Base-by-base conservation (phyloP, 768 basidiomycete species). In the Lactarius hatsudake region DNA sequence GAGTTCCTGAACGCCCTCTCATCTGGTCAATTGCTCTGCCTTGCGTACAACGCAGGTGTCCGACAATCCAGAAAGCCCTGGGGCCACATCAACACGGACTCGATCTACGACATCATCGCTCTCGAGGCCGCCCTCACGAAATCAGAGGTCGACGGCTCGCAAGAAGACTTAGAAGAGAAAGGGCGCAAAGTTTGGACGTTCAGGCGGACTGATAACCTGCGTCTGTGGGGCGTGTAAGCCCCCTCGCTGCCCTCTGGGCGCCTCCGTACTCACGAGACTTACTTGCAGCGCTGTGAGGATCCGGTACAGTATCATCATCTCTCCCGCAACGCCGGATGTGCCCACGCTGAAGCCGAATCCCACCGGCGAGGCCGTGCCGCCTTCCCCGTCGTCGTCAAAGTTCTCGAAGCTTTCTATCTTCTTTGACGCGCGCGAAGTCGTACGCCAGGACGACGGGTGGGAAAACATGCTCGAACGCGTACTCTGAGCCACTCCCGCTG, bases 161-260 rank as follows among this genome's bases (percentile, higher is more conserved):
- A 75, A 9, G 74, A 64, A n/a, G n/a, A n/a, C n/a, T n/a, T n/a
- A n/a, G n/a, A n/a, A 30, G 82, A 83, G 66, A 80, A 79, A 56
- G 74, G 74, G 6, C 85, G 82, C 77, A 83, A 81, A 66, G 86
- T 88, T 0, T 93, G 91, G 89, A 93, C 93, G 23, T 96, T 94
- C 74, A 79, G 94, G 67, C 78, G 93, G 64, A 91, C 87, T 2
- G 94, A 96, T 76, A 96, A 96, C 74, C 77, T 96, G 34, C 81
- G 91, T 30, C 75, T 94, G 26, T 96, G 91, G 89, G 88, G 86
- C 54, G 94, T 90, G 92, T 94, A 74, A 61, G 89, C 84, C 28
- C 55, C 48, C 58, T 26, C 55, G 20, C 51, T 36, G 34, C 36
- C 36, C 15, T 13, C 5, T 32, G 8, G 9, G 28, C 9, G 45